Conservation (phyloP, 345 rosid species). For the Brassica cretica region DNA sequence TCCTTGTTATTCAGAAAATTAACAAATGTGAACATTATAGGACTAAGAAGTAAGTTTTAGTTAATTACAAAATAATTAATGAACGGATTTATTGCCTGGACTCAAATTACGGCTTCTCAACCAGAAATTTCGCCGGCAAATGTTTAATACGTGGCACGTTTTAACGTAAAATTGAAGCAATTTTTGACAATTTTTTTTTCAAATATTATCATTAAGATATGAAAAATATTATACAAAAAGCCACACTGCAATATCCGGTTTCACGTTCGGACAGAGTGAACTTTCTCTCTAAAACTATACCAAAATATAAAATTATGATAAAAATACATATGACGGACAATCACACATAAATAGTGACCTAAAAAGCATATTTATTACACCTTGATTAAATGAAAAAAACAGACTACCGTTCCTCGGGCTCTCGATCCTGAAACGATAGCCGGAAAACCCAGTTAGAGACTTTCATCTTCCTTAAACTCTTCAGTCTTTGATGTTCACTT, state of each 20-base stretch:
- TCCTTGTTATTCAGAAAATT: conserved; percentile 1
- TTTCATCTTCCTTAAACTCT: conserved; percentile 46
- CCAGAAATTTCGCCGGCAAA: conserved; percentile 15
- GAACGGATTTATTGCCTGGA: conserved; percentile 30
- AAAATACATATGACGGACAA: conserved; percentile 16
- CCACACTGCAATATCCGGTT: conserved; percentile 26
- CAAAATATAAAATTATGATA: conserved; percentile 22
- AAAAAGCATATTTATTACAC: conserved; percentile 16
- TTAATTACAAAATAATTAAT: conserved; percentile 21
- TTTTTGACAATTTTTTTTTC: background rate
- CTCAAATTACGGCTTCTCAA: conserved; percentile 28
- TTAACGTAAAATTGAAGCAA: conserved; percentile 26
- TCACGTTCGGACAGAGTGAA: conserved; percentile 24
- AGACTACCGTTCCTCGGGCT: conserved; percentile 55
- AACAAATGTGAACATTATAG: conserved; percentile 30
- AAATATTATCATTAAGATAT: conserved; percentile 1
- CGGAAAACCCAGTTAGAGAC: conserved; percentile 73
- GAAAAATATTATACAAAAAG: background rate
- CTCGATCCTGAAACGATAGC: conserved; percentile 59
- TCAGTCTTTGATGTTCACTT: conserved; percentile 49
- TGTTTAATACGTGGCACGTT: conserved; percentile 13
- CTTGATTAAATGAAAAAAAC: background rate
- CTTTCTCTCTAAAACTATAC: conserved; percentile 10
- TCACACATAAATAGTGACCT: conserved; percentile 27
- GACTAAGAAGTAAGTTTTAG: conserved; percentile 16